Evolutionary conservation across 441 rosid species (phyloP).

Genomic region (Gossypium aridum): DNA sequence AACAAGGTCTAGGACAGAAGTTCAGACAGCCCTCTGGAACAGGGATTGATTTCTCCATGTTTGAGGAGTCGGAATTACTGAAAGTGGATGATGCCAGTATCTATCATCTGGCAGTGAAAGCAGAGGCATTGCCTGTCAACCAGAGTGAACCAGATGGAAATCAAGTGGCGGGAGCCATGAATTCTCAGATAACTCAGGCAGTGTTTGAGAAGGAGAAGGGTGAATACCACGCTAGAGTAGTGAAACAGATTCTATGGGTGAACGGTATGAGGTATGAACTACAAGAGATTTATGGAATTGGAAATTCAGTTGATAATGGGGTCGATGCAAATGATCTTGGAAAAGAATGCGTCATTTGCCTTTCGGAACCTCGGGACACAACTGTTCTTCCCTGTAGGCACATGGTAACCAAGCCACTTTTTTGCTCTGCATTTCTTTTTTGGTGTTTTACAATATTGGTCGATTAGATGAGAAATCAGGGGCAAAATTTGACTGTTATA

Average conservation of each 20-base stretch:
- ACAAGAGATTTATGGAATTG: slow-evolving; percentile 95
- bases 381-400: slow-evolving; percentile 97
- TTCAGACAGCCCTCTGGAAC: slow-evolving; percentile 75
- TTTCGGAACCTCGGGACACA: slow-evolving; percentile 88
- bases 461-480: neutral
- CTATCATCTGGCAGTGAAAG: slow-evolving; percentile 79
- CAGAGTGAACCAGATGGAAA: slow-evolving; percentile 46
- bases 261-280: slow-evolving; percentile 63
- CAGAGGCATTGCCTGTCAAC: slow-evolving; percentile 49
- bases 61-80: slow-evolving; percentile 55
- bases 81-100: slow-evolving; percentile 39
- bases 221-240: slow-evolving; percentile 54
- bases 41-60: slow-evolving; percentile 62
- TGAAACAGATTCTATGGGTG: slow-evolving; percentile 87
- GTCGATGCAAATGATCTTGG: slow-evolving; percentile 81
- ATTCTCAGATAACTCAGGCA: slow-evolving; percentile 79
- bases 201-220: slow-evolving; percentile 82
- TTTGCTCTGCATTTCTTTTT: neutral
- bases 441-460: neutral
- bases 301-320: slow-evolving; percentile 67
- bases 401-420: slow-evolving; percentile 49
- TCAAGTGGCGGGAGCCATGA: slow-evolving; percentile 30
- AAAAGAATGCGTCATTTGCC: slow-evolving; percentile 92
- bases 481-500: neutral
- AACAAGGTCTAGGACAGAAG: slow-evolving; percentile 86